A percentile compares a stretch with the other conserved stretches of the same genome.
phyloP scores from a whole-genome alignment of 176 grass and related monocot genomes.

The Puya raimondii region DNA sequence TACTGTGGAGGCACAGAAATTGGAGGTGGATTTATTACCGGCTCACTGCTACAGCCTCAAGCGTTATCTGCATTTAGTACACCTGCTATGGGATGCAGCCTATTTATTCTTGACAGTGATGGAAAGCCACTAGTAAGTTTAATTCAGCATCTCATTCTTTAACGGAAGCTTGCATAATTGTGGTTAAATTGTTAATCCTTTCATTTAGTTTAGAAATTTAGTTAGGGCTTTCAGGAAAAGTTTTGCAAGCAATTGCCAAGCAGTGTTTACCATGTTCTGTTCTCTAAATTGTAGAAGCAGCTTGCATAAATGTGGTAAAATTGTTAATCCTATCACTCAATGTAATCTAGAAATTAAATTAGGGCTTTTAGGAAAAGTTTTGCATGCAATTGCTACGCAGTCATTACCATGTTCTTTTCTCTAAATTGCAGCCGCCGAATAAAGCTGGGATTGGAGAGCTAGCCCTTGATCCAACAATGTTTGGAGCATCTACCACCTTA shows the following conservation, averaged over 20 bases:
- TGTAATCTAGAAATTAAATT: background rate
- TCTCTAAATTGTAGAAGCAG: no score
- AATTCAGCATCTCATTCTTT: background rate
- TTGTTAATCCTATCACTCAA: background rate
- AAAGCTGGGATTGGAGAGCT: conserved; percentile 66
- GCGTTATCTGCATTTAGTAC: conserved; percentile 93
- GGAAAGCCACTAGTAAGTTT: conserved; percentile 69
- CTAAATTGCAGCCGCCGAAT: conserved; percentile 40
- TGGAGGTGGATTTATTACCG: conserved; percentile 79
- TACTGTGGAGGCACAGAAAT: conserved; percentile 96
- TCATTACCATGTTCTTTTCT: background rate
- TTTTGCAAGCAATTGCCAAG: background rate
- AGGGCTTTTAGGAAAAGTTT: background rate
- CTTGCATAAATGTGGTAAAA: background rate
- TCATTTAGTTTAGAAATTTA: background rate
- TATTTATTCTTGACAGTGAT: conserved; percentile 66
- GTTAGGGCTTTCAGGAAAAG: background rate
- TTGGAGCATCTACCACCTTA: conserved; percentile 74
- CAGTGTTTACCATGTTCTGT: background rate
- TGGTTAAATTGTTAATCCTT: background rate
- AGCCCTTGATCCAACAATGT: conserved; percentile 70
- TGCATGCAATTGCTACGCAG: background rate
- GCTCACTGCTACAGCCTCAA: conserved; percentile 76
- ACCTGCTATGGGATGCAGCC: conserved; percentile 68
- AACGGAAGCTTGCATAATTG: background rate